Evolutionary conservation across 1,284 basidiomycete genomes (phyloP).

Genomic region (Tilletia indica): DNA sequence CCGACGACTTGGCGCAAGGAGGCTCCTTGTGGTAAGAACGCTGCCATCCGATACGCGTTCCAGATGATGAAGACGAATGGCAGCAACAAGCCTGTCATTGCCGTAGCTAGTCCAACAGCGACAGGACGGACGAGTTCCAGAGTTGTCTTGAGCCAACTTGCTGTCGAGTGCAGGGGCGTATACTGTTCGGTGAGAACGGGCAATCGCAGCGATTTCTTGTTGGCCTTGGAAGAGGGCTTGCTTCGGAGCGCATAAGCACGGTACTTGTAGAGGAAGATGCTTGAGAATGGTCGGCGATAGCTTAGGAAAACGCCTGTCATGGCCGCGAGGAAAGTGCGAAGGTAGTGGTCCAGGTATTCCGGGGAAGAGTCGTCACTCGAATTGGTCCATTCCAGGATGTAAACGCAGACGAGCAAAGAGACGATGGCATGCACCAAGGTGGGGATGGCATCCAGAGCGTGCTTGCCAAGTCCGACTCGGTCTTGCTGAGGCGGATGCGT

Average conservation of each 20-base stretch:
- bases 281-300: neutral
- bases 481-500: neutral
- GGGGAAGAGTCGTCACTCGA: neutral
- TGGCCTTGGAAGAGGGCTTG: neutral
- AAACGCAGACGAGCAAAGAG: neutral
- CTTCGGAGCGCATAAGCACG: neutral
- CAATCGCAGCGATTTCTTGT: neutral
- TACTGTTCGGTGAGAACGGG: neutral
- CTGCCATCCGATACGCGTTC: neutral
- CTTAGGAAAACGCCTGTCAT: neutral
- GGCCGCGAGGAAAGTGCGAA: too few species aligned
- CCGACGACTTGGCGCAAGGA: neutral
- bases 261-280: neutral
- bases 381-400: neutral
- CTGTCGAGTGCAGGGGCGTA: neutral
- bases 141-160: neutral
- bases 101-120: neutral
- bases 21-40: neutral
- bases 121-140: neutral
- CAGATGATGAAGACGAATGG: neutral
- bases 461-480: neutral
- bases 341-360: neutral
- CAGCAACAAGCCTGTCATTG: neutral
- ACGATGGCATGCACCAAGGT: neutral
- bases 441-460: too few species aligned